phyloP scores from a whole-genome alignment of 129 eudicot species.

The Kitagawia praeruptora region DNA sequence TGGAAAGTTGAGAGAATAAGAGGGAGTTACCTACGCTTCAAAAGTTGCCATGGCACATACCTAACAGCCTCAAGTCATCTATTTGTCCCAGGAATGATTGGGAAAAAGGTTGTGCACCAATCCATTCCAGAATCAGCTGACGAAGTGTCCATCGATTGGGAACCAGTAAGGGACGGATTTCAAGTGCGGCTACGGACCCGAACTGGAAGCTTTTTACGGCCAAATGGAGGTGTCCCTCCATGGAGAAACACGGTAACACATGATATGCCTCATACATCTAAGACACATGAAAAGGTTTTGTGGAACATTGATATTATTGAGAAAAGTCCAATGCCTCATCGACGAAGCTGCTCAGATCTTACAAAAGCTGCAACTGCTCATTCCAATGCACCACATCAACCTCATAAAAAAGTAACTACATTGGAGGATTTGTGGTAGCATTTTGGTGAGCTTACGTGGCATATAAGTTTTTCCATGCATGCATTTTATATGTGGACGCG shows the following conservation, averaged over 20 bases:
- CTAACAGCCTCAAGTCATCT: constrained; percentile 44
- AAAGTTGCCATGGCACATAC: constrained; percentile 58
- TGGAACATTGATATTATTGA: constrained; percentile 62
- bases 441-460: neutral
- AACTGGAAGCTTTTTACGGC: constrained; percentile 41
- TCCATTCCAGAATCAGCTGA: constrained; percentile 8
- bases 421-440: constrained; percentile 1
- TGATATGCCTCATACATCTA: constrained; percentile 31
- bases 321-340: constrained; percentile 23
- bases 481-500: neutral
- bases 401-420: neutral
- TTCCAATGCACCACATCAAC: neutral
- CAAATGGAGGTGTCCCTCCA: constrained; percentile 60
- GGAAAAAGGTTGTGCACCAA: constrained; percentile 44
- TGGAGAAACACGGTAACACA: constrained; percentile 65
- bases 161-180: constrained; percentile 53
- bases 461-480: neutral
- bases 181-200: constrained; percentile 40
- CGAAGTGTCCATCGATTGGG: constrained; percentile 47
- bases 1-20: constrained; percentile 45
- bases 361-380: neutral
- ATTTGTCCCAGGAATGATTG: constrained; percentile 45
- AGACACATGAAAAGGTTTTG: constrained; percentile 34
- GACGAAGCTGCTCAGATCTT: neutral
- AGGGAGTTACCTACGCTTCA: constrained; percentile 40